Base-by-base conservation (phyloP, 1,284 basidiomycete genomes). In the Pulveroboletus sp. region DNA sequence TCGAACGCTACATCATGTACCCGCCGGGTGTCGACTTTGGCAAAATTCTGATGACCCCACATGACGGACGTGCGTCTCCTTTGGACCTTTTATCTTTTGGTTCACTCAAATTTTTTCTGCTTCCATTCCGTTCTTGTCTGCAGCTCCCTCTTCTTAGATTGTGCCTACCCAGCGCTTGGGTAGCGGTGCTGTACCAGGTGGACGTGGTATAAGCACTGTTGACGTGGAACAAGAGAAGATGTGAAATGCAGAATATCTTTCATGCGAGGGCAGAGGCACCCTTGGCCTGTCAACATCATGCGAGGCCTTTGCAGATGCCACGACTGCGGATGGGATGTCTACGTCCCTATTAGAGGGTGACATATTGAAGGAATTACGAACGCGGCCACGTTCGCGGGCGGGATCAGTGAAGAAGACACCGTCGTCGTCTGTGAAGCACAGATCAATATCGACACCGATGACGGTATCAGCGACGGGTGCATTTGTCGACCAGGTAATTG, bases 11-110 rank as follows among this genome's bases (percentile, higher is more conserved):
- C 71, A 82, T 86, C 51, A 64, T 76, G 31, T 92, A 88, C 61
- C 83, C 89, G 0, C 77, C 78, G 0, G 85, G 85, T 4, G 72
- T 90, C 40, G 86, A 92, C 68, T 90, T 87, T 67, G 80, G 84
- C 46, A 72, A 73, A 39, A 65, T 85, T 26, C 70, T 93, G 1
- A 86, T 72, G 65, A 65, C 59, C 1, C 46, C 82, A 5, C 78
- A 81, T 46, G 75, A 83, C 4, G 81, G 81, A 0, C 64, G 86
- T 56, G 76, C 71, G 61, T 64, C 66, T 46, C 61, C 2, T 50
- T 11, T 20, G 8, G 17, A 5, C 9, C 1, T 6, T 7, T 4
- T 25, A 17, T 42, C 5, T 3, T 9, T 17, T 20, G 17, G 9
- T 24, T 29, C 14, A 1, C 42, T 53, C 8, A 48, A 39, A 38